phyloP scores from a whole-genome alignment of 2,329 filamentous ascomycete species.

The Fusarium ambrosium region DNA sequence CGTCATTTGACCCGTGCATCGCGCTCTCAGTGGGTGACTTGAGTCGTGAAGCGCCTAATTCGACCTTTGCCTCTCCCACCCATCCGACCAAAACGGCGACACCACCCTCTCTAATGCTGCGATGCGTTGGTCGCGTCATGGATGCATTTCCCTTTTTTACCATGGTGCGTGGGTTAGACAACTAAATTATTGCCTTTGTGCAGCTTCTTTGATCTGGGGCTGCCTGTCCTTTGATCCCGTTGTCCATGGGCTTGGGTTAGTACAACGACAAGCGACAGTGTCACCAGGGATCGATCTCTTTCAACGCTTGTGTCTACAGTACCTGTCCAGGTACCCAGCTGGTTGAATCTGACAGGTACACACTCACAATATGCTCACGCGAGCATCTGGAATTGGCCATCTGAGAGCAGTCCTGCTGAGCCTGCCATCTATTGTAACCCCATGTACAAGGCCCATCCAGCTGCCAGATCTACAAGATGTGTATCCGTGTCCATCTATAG shows the following conservation, averaged over 20 bases:
- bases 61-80: slow-evolving; percentile 31
- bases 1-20: slow-evolving; percentile 45
- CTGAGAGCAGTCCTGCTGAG: slow-evolving; percentile 7
- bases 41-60: slow-evolving; percentile 36
- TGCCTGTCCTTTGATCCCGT: background rate
- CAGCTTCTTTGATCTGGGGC: background rate
- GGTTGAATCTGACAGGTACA: slow-evolving; percentile 16
- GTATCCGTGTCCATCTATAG: background rate
- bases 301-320: background rate
- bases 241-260: slow-evolving; percentile 1
- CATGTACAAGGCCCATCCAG: background rate
- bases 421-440: slow-evolving; percentile 8
- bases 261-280: slow-evolving; percentile 14
- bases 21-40: slow-evolving; percentile 34
- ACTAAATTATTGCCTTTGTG: slow-evolving; percentile 2
- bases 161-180: background rate
- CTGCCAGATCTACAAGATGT: slow-evolving; percentile 1
- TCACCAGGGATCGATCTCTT: slow-evolving; percentile 28
- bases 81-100: slow-evolving; percentile 16
- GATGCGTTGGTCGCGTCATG: slow-evolving; percentile 34
- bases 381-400: slow-evolving; percentile 12
- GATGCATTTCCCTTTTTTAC: slow-evolving; percentile 18
- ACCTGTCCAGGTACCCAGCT: background rate
- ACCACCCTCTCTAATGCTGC: slow-evolving; percentile 27
- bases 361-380: slow-evolving; percentile 36